These are phyloP conservation scores for Cordyceps cateniannulata DNA, from an alignment of 2,329 filamentous ascomycete genomes.

Conservation along the genomic window DNA sequence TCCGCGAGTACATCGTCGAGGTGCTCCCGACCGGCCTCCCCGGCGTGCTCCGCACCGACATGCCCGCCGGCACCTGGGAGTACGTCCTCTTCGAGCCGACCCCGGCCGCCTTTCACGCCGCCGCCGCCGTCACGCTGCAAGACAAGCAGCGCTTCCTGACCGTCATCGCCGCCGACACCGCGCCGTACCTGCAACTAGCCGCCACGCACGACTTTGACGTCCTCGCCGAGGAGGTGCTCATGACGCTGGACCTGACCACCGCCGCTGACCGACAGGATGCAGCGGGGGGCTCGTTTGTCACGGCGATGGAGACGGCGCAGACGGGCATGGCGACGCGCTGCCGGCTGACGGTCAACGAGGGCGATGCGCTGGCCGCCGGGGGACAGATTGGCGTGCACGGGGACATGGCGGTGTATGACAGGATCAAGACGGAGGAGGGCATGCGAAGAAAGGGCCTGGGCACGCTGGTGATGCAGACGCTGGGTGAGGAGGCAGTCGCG, in stretches of 20 bases:
- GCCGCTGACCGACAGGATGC: neutral
- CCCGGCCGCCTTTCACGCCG: neutral
- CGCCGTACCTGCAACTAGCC: neutral
- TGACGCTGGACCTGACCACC: neutral
- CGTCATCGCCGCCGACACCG: conserved; percentile 2
- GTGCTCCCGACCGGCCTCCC: neutral
- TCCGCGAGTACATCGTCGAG: neutral
- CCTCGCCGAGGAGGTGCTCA: conserved; percentile 7
- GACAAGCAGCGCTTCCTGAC: conserved; percentile 2
- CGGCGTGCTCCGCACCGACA: conserved; percentile 6
- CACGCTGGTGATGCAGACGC: neutral
- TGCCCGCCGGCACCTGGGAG: conserved; percentile 4
- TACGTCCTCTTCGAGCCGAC: conserved; percentile 6
- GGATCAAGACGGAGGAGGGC: conserved; percentile 8
- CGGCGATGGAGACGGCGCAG: neutral
- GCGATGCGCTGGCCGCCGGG: neutral
- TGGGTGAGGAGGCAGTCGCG: neutral
- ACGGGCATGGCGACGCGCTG: neutral
- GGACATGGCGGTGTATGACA: conserved; percentile 10
- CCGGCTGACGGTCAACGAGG: neutral
- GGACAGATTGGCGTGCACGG: neutral
- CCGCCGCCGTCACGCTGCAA: neutral
- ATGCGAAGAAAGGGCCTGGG: conserved; percentile 5
- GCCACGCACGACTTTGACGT: neutral
- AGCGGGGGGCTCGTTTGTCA: neutral